A percentile compares a stretch with the other conserved stretches of the same genome.
Evolutionary conservation across 2,329 filamentous ascomycete genomes (phyloP).

Genomic region (Karstenula rhodostoma): DNA sequence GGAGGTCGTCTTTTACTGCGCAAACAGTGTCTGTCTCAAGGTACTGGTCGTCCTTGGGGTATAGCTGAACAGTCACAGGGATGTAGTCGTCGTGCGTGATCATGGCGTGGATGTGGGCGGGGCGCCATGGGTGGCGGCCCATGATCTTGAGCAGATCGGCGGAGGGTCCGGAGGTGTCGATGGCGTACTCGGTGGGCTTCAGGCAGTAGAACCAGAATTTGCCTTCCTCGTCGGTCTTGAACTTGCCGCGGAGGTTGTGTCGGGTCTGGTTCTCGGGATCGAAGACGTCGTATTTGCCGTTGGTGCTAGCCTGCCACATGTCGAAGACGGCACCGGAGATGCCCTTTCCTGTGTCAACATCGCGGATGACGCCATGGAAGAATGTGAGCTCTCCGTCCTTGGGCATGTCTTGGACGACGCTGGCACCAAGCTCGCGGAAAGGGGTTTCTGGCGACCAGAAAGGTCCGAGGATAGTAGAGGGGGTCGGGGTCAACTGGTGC

Average conservation of each 20-base stretch:
- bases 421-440: conserved; percentile 71
- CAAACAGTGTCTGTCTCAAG: background rate
- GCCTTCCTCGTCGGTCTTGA: conserved; percentile 73
- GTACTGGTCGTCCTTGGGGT: background rate
- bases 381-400: conserved; percentile 65
- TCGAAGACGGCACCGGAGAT: conserved; percentile 75
- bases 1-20: background rate
- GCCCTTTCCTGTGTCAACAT: conserved; percentile 71
- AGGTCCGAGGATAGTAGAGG: conserved; percentile 77
- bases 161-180: conserved; percentile 66
- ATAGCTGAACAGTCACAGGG: background rate
- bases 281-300: conserved; percentile 80
- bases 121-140: conserved; percentile 67
- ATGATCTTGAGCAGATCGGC: conserved; percentile 62
- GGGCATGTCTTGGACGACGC: conserved; percentile 70
- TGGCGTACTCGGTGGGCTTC: conserved; percentile 75
- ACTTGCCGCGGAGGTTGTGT: conserved; percentile 81
- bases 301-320: conserved; percentile 79
- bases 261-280: conserved; percentile 74
- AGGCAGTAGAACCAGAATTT: conserved; percentile 79
- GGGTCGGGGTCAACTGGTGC: conserved; percentile 70
- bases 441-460: conserved; percentile 81
- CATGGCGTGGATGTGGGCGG: conserved; percentile 64
- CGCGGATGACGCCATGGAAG: conserved; percentile 74
- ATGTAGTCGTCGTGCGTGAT: conserved; percentile 19